Base-by-base conservation (phyloP, 2,329 filamentous ascomycete genomes). In the Xylariaceae sp. region DNA sequence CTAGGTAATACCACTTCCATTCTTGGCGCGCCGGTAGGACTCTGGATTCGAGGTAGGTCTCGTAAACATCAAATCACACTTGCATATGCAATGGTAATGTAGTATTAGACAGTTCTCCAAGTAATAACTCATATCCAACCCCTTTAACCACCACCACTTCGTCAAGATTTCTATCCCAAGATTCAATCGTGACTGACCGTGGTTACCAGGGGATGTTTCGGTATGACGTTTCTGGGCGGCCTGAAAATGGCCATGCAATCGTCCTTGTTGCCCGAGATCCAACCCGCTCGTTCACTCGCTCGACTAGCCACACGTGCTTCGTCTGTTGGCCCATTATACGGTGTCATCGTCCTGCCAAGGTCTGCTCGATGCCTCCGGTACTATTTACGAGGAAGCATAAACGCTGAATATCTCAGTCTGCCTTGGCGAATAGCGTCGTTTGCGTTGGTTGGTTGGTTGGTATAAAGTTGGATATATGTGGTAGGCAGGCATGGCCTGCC, bases 381-480 rank as follows among this genome's bases (percentile, higher is more conserved):
- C 52, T 55, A 55, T 35, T 35, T 57, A 17, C 34, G n/a, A 35
- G 54, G 39, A 58, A 37, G 17, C 13, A 56, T n/a, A 59, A 53
- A 55, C 39, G 48, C 58, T 47, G 55, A 39, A 7, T 30, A n/a
- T n/a, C 34, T 48, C 11, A 39, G 35, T 34, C 53, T 45, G n/a
- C 15, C 44, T 37, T 48, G 39, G 18, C 11, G 9, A 52, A n/a
- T 51, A 53, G 37, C 18, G 39, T 11, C 35, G 35, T 54, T 47
- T 39, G 51, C 39, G 30, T 23, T 18, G 34, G 48, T 53, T 39
- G 18, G 30, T 23, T 18, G 34, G 48, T 53, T 39, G 18, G 42
- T 17, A 30, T 34, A 51, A 49, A 51, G 53, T 53, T 49, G 13
- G 11, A 8, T 52, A 35, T 49, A 30, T 4, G 23, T 30, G 23